A percentile compares a stretch with the other conserved stretches of the same genome.
These are phyloP conservation scores for Parsonsia alboflavescens DNA, from an alignment of 257 asterid genomes.

Conservation along the genomic window DNA sequence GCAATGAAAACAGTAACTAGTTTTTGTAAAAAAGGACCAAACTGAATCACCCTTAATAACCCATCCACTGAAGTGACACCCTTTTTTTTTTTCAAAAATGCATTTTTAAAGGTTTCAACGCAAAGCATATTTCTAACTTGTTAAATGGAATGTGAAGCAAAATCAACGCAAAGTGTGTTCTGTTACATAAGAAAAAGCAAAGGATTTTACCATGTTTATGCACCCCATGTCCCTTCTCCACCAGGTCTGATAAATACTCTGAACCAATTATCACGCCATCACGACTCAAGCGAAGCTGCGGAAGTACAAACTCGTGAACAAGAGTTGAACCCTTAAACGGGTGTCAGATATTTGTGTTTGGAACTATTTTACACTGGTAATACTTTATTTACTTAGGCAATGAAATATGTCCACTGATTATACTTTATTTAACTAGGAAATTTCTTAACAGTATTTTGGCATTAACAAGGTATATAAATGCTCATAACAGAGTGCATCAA, in stretches of 20 bases:
- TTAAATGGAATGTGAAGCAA: neutral
- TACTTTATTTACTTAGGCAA: neutral
- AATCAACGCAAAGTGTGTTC: neutral
- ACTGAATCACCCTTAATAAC: neutral
- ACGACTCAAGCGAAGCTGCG: slow-evolving; percentile 83
- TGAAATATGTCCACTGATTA: neutral
- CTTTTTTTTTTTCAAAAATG: neutral
- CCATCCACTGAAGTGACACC: neutral
- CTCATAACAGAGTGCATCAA: neutral
- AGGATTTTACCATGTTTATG: slow-evolving; percentile 77
- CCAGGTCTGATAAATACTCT: slow-evolving; percentile 88
- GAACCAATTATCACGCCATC: slow-evolving; percentile 82
- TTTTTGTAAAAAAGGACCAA: neutral
- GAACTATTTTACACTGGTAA: neutral
- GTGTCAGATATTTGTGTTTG: neutral
- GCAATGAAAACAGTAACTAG: neutral
- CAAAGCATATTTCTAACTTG: neutral
- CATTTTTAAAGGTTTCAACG: neutral
- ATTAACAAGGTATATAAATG: neutral
- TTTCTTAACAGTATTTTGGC: neutral
- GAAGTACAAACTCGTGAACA: slow-evolving; percentile 29
- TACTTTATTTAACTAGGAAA: neutral
- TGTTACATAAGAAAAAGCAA: slow-evolving; percentile 1
- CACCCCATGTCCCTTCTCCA: slow-evolving; percentile 72
- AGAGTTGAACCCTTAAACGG: neutral